These are phyloP conservation scores for Boletus fagicola DNA, from an alignment of 768 basidiomycete species.

Conservation along the genomic window DNA sequence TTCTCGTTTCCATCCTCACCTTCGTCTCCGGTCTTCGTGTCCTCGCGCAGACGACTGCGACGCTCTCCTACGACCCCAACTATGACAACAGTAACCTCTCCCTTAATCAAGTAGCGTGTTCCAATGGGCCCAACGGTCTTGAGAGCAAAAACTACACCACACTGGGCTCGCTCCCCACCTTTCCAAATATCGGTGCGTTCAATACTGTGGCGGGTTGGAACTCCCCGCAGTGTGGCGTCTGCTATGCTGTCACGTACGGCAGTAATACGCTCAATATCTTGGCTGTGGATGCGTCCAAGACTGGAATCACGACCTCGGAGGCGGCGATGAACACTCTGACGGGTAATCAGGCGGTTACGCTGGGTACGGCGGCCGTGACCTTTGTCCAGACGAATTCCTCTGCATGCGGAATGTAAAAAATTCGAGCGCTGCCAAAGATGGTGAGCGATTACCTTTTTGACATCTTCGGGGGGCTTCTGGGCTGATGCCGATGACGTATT, in stretches of 20 bases:
- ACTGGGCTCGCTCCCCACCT: conserved; percentile 37
- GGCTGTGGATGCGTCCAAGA: conserved; percentile 50
- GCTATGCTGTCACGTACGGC: conserved; percentile 31
- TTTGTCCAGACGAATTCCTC: background rate
- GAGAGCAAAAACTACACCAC: conserved; percentile 34
- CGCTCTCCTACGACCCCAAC: conserved; percentile 37
- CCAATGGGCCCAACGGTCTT: conserved; percentile 39
- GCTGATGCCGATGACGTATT: conserved; percentile 6
- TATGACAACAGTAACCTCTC: conserved; percentile 34
- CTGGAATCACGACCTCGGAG: conserved; percentile 39
- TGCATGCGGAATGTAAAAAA: background rate
- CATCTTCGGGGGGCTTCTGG: background rate
- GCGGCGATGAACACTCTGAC: conserved; percentile 31
- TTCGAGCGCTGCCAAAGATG: background rate
- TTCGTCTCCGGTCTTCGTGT: conserved; percentile 16
- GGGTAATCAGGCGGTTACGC: background rate
- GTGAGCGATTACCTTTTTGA: conserved; percentile 4
- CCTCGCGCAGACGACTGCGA: conserved; percentile 21
- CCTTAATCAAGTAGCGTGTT: conserved; percentile 37
- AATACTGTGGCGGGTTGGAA: conserved; percentile 22
- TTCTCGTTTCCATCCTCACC: conserved; percentile 15
- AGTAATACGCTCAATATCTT: conserved; percentile 45
- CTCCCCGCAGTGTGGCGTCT: conserved; percentile 29
- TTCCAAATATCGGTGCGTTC: conserved; percentile 37
- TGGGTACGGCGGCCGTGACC: conserved; percentile 24